phyloP scores from a whole-genome alignment of 768 basidiomycete species.

The Rubroboletus satanas region DNA sequence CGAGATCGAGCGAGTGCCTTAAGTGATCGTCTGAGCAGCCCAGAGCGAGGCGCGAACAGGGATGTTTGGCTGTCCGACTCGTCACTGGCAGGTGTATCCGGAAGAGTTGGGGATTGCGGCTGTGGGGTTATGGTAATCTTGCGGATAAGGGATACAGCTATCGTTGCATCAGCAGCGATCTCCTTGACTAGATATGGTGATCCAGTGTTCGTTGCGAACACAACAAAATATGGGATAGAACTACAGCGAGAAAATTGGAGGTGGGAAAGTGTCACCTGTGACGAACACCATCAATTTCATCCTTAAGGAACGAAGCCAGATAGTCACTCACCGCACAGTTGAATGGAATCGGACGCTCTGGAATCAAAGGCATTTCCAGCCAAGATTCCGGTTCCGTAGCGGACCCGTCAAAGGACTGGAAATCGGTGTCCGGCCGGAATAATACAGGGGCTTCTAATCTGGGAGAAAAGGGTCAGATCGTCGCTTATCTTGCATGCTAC shows the following conservation, averaged over 20 bases:
- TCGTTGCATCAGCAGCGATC: conserved; percentile 67
- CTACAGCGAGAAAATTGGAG: conserved; percentile 55
- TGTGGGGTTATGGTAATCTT: conserved; percentile 51
- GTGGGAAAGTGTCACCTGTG: conserved; percentile 58
- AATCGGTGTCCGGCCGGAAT: conserved; percentile 56
- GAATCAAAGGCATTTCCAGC: conserved; percentile 63
- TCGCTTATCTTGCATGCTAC: neutral
- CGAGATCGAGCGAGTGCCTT: conserved; percentile 18
- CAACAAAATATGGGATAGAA: conserved; percentile 68
- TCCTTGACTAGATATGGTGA: conserved; percentile 54
- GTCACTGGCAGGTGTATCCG: conserved; percentile 49
- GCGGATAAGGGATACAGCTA: conserved; percentile 62
- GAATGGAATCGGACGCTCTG: conserved; percentile 61
- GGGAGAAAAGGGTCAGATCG: conserved; percentile 6
- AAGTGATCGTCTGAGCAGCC: conserved; percentile 32
- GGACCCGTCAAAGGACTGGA: conserved; percentile 52
- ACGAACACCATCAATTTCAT: conserved; percentile 1
- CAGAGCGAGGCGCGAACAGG: conserved; percentile 8
- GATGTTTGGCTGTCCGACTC: conserved; percentile 31
- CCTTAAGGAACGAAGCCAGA: neutral
- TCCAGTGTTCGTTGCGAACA: conserved; percentile 62
- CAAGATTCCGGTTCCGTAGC: conserved; percentile 47
- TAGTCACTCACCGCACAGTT: conserved; percentile 57
- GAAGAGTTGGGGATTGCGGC: conserved; percentile 43
- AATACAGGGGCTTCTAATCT: conserved; percentile 67